A percentile compares a stretch with the other conserved stretches of the same genome.
These are phyloP conservation scores for Filobasidium uniguttulatum DNA, from an alignment of 1,284 basidiomycete genomes.

Conservation along the genomic window DNA sequence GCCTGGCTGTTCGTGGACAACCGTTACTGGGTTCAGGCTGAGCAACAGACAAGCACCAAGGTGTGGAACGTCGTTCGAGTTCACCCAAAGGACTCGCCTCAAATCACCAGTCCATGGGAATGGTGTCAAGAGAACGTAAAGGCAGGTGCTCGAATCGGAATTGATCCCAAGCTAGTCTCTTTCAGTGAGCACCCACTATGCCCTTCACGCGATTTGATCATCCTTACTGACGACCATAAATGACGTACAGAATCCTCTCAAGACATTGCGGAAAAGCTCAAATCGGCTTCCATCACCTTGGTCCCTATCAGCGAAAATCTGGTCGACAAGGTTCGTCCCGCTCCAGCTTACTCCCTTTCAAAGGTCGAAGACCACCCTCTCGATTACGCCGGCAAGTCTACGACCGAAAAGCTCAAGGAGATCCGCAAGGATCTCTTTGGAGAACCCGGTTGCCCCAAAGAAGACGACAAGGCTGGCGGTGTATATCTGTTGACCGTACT, in stretches of 20 bases:
- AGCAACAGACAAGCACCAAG: constrained; percentile 56
- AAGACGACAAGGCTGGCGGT: constrained; percentile 16
- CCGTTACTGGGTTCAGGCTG: constrained; percentile 75
- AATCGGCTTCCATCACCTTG: constrained; percentile 49
- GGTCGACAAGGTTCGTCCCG: constrained; percentile 68
- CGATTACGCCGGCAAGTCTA: constrained; percentile 52
- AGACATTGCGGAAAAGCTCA: too few relatives aligned
- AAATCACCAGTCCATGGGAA: constrained; percentile 60
- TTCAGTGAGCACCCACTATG: constrained; percentile 40
- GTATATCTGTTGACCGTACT: constrained; percentile 38
- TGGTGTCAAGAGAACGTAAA: constrained; percentile 49
- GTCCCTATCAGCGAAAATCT: constrained; percentile 52
- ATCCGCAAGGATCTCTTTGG: constrained; percentile 25
- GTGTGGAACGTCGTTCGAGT: constrained; percentile 59
- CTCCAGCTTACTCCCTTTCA: constrained; percentile 37
- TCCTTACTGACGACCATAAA: too few relatives aligned
- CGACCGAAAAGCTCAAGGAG: constrained; percentile 23
- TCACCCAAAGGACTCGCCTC: constrained; percentile 42
- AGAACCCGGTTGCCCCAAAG: constrained; percentile 21
- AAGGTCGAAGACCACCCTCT: constrained; percentile 48
- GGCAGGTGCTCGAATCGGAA: constrained; percentile 52
- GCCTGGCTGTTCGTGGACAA: constrained; percentile 54
- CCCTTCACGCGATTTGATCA: too few relatives aligned
- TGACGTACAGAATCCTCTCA: too few relatives aligned
- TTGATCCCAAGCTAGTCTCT: constrained; percentile 78